phyloP scores from a whole-genome alignment of 2,329 filamentous ascomycete species.

The Fusarium globosum region DNA sequence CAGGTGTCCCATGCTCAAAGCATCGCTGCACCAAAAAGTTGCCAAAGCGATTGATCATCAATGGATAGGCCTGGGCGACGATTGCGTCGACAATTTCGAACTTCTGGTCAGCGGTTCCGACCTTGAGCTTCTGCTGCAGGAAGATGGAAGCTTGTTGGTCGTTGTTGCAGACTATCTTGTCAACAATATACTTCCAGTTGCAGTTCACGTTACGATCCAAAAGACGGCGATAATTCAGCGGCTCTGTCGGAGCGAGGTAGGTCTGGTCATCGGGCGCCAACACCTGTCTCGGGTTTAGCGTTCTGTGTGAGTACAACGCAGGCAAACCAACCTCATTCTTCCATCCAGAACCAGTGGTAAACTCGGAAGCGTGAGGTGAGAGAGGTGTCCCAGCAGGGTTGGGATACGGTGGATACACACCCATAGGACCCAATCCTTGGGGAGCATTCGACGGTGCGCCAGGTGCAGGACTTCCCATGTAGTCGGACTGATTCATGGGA shows the following conservation, averaged over 20 bases:
- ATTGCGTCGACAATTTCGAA: slow-evolving; percentile 98
- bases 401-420: slow-evolving; percentile 59
- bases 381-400: slow-evolving; percentile 72
- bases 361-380: slow-evolving; percentile 80
- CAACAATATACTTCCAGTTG: slow-evolving; percentile 99
- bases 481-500: slow-evolving; percentile 50
- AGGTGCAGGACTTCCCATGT: slow-evolving; percentile 51
- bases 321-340: slow-evolving; percentile 62
- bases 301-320: neutral
- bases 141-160: slow-evolving; percentile 99
- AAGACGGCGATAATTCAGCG: slow-evolving; percentile 94
- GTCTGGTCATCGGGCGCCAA: slow-evolving; percentile 71
- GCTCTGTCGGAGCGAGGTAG: slow-evolving; percentile 88
- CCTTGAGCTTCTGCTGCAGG: slow-evolving; percentile 97
- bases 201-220: slow-evolving; percentile 96
- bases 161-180: slow-evolving; percentile 99
- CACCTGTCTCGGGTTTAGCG: slow-evolving; percentile 52
- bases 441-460: slow-evolving; percentile 48
- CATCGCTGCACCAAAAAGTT: slow-evolving; percentile 99
- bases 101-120: slow-evolving; percentile 94
- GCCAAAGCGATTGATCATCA: slow-evolving; percentile 99
- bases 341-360: slow-evolving; percentile 69
- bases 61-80: slow-evolving; percentile 89
- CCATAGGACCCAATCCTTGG: slow-evolving; percentile 53
- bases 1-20: slow-evolving; percentile 96